A percentile compares a stretch with the other conserved stretches of the same genome.
These are phyloP conservation scores for Venturia pyrina DNA, from an alignment of 2,329 filamentous ascomycete genomes.

Conservation along the genomic window DNA sequence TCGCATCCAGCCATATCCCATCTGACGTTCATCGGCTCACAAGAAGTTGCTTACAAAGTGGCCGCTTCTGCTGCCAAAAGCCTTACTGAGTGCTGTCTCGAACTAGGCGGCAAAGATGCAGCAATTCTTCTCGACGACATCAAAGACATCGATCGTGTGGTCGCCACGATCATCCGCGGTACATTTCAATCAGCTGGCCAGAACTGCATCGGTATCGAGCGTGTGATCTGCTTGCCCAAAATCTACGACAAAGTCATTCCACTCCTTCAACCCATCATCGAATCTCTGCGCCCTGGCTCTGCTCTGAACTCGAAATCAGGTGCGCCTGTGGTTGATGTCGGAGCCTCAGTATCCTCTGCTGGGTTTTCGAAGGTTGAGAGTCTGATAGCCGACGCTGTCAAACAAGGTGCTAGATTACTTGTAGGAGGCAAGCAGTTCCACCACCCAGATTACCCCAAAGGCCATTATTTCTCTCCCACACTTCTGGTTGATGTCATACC, in stretches of 20 bases:
- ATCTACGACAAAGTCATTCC: conserved; percentile 65
- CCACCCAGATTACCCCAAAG: conserved; percentile 65
- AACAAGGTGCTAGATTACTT: conserved; percentile 68
- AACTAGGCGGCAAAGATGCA: conserved; percentile 92
- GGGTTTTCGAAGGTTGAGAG: conserved; percentile 66
- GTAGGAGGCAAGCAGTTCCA: conserved; percentile 62
- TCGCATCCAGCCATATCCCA: conserved; percentile 77
- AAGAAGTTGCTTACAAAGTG: conserved; percentile 77
- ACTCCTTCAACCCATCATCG: conserved; percentile 63
- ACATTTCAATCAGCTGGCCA: conserved; percentile 93
- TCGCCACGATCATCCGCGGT: conserved; percentile 77
- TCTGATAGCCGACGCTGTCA: conserved; percentile 68
- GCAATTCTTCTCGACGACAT: conserved; percentile 80
- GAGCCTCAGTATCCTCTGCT: conserved; percentile 76
- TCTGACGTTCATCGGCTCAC: conserved; percentile 92
- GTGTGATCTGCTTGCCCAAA: conserved; percentile 43
- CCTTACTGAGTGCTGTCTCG: conserved; percentile 80
- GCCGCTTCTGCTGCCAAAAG: conserved; percentile 74
- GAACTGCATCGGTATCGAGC: conserved; percentile 96
- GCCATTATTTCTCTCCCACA: conserved; percentile 89
- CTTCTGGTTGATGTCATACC: conserved; percentile 82
- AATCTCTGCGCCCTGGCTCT: conserved; percentile 65
- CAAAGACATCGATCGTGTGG: conserved; percentile 55
- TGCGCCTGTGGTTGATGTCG: conserved; percentile 59
- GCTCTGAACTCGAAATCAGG: conserved; percentile 41